Evolutionary conservation across 805 yeast species (phyloP), one percentile per base, ranked within the genome.

Genomic region (Priceomyces haplophilus): DNA sequence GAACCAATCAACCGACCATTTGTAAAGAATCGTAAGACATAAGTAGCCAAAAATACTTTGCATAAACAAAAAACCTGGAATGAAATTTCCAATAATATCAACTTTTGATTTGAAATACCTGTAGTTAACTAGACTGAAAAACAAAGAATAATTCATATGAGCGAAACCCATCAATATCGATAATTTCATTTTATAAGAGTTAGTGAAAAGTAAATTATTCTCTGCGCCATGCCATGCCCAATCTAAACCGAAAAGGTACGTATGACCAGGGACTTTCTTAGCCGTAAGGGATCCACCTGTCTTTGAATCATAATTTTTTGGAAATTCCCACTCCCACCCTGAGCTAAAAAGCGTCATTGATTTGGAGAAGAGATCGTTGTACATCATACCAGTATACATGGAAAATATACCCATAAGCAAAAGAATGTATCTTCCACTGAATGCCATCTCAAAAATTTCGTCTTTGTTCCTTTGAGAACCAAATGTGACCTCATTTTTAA

Each of bases 191-290:
- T 84, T 84, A 62, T 81, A 83, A 0, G 89, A 83, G 57, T 84
- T 84, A 23, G 85, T 69, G 58, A 84, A 84, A 39, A 84, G 61
- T 43, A 84, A 65, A 24, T 79, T 81, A 56, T 83, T 84, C 46
- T 84, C 90, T 24, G 88, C 66, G n/a, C 88, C 88, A 57, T 84
- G 90, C 90, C 90, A 84, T 12, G 78, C 80, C 62, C 80, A 77
- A 63, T 84, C 90, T 38, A 83, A 59, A 44, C 90, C 90, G 43
- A 82, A 62, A 20, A 79, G 67, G 52, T 83, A 83, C 7, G 74
- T 73, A 20, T 81, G 82, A 2, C 62, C 62, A 12, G 48, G 30
- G 7, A 66, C 62, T 44, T 65, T 68, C 7, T 61, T 60, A 3
- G 81, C 88, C 3, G 70, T 51, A 7, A 75, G 75, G 2, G 58